These are phyloP conservation scores for Kokia cookei DNA, from an alignment of 441 rosid species.

Conservation along the genomic window DNA sequence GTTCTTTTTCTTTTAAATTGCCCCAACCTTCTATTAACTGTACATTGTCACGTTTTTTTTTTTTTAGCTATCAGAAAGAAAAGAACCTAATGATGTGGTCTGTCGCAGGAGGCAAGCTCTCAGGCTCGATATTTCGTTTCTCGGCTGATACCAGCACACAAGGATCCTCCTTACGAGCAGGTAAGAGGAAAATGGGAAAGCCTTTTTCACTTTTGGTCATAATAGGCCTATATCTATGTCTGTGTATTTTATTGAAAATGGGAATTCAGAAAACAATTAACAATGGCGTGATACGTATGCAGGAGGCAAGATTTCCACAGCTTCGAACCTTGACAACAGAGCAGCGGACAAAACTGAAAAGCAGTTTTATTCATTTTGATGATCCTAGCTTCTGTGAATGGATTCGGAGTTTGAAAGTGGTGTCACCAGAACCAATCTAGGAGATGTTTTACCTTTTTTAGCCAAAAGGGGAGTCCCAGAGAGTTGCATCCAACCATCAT, in stretches of 20 bases:
- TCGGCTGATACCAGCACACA: conserved; percentile 91
- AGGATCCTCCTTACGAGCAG: conserved; percentile 98
- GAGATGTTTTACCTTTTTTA: background rate
- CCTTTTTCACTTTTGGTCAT: background rate
- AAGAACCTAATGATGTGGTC: conserved; percentile 9
- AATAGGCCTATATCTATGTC: background rate
- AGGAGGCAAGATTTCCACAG: conserved; percentile 97
- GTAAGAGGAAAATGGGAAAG: conserved; percentile 24
- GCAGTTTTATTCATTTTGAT: conserved; percentile 79
- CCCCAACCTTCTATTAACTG: background rate
- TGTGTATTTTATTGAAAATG: background rate
- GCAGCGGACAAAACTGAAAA: conserved; percentile 65
- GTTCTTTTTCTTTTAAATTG: conserved; percentile 26
- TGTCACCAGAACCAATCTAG: conserved; percentile 86
- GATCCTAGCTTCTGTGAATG: conserved; percentile 94
- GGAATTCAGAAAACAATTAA: background rate
- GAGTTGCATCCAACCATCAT: conserved; percentile 6
- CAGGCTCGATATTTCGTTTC: conserved; percentile 91
- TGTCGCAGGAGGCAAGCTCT: conserved; percentile 86
- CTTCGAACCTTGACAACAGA: conserved; percentile 61
- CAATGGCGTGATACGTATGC: conserved; percentile 10
- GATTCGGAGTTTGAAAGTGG: conserved; percentile 74
- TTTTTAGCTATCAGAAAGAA: background rate
- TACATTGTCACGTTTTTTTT: conserved; percentile 1
- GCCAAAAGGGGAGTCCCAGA: conserved; percentile 9